Percentiles rank a stretch among this genome's conserved stretches.
phyloP scores from a whole-genome alignment of 331 rosid genomes.

The Phaseolus coccineus region DNA sequence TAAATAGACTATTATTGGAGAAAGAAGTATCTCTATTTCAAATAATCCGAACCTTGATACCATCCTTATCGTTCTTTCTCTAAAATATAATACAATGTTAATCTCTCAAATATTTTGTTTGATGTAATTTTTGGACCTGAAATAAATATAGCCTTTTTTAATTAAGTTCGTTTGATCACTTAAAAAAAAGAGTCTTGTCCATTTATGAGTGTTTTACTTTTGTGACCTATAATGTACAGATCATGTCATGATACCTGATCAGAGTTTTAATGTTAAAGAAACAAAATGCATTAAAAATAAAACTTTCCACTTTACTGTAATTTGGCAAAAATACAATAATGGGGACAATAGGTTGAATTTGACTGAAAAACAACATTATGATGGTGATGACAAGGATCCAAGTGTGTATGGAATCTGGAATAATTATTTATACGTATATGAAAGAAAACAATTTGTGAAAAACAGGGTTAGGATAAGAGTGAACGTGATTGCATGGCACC shows the following conservation, averaged over 20 bases:
- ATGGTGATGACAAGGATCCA: constrained; percentile 40
- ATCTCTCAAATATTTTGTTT: no score
- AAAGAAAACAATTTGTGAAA: constrained; percentile 21
- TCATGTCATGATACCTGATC: not conserved
- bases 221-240: not conserved
- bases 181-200: not conserved
- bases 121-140: no score
- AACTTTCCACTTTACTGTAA: not conserved
- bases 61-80: no score
- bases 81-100: no score
- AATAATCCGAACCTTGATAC: no score
- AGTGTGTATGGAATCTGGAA: constrained; percentile 31
- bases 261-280: not conserved
- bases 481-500: constrained; percentile 28
- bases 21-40: no score
- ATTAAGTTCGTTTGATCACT: not conserved
- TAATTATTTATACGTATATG: not conserved
- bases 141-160: no score
- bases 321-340: constrained; percentile 24
- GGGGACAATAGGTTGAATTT: not conserved
- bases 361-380: constrained; percentile 18
- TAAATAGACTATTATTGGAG: no score
- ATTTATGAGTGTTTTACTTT: not conserved
- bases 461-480: constrained; percentile 36
- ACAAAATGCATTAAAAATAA: constrained; percentile 18